phyloP scores from a whole-genome alignment of 78 protist genomes.

The Speleostelium caveatum region DNA sequence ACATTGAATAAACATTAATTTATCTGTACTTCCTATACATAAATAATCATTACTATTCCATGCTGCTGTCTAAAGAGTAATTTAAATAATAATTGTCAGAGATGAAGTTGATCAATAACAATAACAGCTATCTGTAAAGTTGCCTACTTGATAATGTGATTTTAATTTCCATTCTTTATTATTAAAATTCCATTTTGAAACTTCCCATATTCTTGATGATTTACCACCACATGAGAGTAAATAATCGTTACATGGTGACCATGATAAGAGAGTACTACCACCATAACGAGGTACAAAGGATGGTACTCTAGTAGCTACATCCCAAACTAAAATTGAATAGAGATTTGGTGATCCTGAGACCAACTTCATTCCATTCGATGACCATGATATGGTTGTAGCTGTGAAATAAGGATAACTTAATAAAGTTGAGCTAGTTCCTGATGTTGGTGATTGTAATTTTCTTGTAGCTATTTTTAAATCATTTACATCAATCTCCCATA shows the following conservation, averaged over 20 bases:
- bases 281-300: constrained; percentile 33
- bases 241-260: constrained; percentile 11
- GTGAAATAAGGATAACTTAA: constrained; percentile 48
- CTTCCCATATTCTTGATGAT: constrained; percentile 31
- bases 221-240: constrained; percentile 8
- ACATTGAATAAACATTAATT: constrained; percentile 44
- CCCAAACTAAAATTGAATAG: constrained; percentile 38
- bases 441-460: background rate
- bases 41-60: constrained; percentile 50
- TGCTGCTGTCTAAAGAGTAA: constrained; percentile 3
- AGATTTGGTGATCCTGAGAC: constrained; percentile 20
- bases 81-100: background rate
- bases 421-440: constrained; percentile 21
- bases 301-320: constrained; percentile 58
- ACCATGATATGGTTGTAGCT: constrained; percentile 42
- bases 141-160: constrained; percentile 17
- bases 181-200: constrained; percentile 54
- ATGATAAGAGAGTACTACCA: constrained; percentile 25
- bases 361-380: constrained; percentile 50
- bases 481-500: constrained; percentile 68
- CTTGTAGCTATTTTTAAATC: constrained; percentile 13
- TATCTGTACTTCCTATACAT: constrained; percentile 23
- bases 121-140: background rate
- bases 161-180: constrained; percentile 47
- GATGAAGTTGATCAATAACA: background rate